Percentiles rank a stretch among this genome's conserved stretches.
phyloP scores from a whole-genome alignment of 768 basidiomycete genomes.

The Tremella yokohamensis region DNA sequence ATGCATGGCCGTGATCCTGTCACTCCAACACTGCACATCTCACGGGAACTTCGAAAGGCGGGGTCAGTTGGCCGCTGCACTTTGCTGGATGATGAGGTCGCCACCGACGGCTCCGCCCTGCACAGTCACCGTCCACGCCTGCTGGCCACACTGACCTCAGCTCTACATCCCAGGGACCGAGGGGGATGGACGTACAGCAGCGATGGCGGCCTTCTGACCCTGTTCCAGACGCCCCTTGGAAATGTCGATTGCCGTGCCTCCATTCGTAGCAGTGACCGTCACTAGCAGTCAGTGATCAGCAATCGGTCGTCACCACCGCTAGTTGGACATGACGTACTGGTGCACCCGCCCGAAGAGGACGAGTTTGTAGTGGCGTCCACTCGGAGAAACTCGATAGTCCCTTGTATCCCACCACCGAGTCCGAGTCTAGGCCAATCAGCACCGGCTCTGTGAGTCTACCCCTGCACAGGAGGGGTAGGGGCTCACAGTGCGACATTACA shows the following conservation, averaged over 20 bases:
- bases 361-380: background rate
- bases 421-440: background rate
- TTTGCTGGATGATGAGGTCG: conserved; percentile 5
- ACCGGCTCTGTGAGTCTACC: background rate
- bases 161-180: background rate
- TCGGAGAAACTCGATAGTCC: conserved; percentile 2
- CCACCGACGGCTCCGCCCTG: conserved; percentile 1
- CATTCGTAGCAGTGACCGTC: background rate
- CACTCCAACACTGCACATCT: no score
- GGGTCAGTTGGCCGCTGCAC: background rate
- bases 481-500: background rate
- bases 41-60: no score
- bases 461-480: background rate
- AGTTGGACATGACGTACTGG: background rate
- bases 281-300: background rate
- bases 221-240: conserved; percentile 4
- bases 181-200: background rate
- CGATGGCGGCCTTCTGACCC: conserved; percentile 2
- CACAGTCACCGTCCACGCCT: background rate
- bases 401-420: background rate
- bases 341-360: conserved; percentile 1
- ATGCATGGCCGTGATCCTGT: no score
- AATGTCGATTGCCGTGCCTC: background rate
- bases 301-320: no score
- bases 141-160: conserved; percentile 1